Conservation (phyloP, 2,329 filamentous ascomycete species). For the Scolecobasidium constrictum region DNA sequence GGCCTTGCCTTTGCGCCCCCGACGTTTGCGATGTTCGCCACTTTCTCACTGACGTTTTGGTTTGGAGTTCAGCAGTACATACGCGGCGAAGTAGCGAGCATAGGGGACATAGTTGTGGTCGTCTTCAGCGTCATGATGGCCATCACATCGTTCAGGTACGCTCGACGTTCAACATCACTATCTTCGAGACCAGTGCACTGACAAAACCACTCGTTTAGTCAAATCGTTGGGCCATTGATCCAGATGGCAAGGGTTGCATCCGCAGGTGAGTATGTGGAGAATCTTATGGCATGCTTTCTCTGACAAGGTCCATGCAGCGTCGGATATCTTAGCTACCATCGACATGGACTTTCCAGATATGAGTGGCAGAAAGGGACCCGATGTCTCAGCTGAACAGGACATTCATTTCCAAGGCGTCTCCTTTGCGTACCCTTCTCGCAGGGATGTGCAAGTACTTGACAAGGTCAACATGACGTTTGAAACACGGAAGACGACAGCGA, state of each 20-base stretch:
- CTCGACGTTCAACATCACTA: too few relatives aligned
- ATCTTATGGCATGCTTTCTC: not conserved
- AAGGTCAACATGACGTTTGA: conserved; percentile 47
- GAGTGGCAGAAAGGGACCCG: conserved; percentile 23
- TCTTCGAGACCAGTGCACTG: too few relatives aligned
- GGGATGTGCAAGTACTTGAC: conserved; percentile 53
- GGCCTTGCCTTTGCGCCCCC: conserved; percentile 23
- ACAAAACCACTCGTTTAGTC: conserved; percentile 21
- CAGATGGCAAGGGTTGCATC: conserved; percentile 22
- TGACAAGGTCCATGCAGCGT: conserved; percentile 17
- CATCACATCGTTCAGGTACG: not conserved
- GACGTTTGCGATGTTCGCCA: conserved; percentile 25
- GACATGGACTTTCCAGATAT: conserved; percentile 20
- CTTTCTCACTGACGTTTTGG: conserved; percentile 27
- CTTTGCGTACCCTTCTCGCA: conserved; percentile 35
- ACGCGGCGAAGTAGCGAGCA: conserved; percentile 19
- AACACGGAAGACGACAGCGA: conserved; percentile 58
- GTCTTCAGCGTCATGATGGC: conserved; percentile 8
- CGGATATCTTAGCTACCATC: conserved; percentile 25
- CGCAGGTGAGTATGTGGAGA: conserved; percentile 13
- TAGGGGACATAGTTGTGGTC: conserved; percentile 24
- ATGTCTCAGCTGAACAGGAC: conserved; percentile 20
- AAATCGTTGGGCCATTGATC: conserved; percentile 20
- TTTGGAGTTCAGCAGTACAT: conserved; percentile 25
- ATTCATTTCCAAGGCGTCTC: conserved; percentile 24